Base-by-base conservation (phyloP, 495 filamentous ascomycete genomes). In the Annulohypoxylon stygium region DNA sequence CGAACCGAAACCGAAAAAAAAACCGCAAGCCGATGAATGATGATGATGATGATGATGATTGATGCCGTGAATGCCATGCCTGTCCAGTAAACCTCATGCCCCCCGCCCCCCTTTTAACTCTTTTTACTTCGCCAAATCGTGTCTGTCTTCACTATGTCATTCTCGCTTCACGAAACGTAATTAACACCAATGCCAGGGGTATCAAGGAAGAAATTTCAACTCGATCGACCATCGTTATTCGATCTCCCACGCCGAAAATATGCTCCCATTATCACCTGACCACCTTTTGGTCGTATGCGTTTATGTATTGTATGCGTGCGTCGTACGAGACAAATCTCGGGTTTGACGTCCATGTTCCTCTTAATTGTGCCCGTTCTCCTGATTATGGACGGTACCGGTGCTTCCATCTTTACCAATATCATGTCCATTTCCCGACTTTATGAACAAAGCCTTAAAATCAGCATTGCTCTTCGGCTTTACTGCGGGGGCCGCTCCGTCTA, bases 401-500 rank as follows among this genome's bases (percentile, higher is more conserved):
- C 48, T 34, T 2, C 59, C 65, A 0, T 68, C 70, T 54, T 34
- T 43, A 6, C 18, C 36, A 41, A 47, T 33, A 26, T 51, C 33
- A 3, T 23, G 33, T 16, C 67, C 67, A n/a, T 68, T 73, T 18
- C 63, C 75, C 10, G 74, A 25, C 14, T 64, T 71, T 37, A 90
- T 63, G 75, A 95, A 90, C 90, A 97, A 88, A 41, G 87, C 88
- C 76, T 90, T 93, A 81, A 97, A 97, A 82, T 97, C 94, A 57
- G 91, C 91, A 83, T 98, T 97, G 78, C 87, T 94, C 87, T 94
- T 95, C 64, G 79, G 85, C 59, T 76, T 79, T 62, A 79, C 79
- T 20, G 51, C 72, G 9, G 67, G 57, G 7, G 75, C 80, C 20
- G 66, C 70, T 60, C 75, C 77, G 23, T 71, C 71, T 20, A 30